These are phyloP conservation scores for Obba rivulosa DNA, from an alignment of 768 basidiomycete species.

Conservation along the genomic window DNA sequence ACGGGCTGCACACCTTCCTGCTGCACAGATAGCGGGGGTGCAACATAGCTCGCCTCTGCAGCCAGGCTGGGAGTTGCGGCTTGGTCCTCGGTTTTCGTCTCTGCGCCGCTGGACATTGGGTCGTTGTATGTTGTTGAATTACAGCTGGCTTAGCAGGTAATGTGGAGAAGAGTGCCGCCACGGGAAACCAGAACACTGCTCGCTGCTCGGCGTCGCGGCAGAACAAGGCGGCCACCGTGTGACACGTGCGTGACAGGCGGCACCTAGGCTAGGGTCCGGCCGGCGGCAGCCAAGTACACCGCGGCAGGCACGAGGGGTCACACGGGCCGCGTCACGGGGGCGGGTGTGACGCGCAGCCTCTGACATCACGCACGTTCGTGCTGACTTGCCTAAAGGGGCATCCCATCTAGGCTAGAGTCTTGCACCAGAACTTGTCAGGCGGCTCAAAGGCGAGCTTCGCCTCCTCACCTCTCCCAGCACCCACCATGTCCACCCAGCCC, in stretches of 20 bases:
- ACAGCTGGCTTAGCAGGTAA: no score
- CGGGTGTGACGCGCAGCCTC: constrained; percentile 6
- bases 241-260: neutral
- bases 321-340: neutral
- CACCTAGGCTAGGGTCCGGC: neutral
- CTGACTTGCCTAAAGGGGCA: constrained; percentile 9
- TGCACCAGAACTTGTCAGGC: constrained; percentile 9
- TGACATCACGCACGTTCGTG: constrained; percentile 26
- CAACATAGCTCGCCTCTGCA: constrained; percentile 6
- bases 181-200: neutral
- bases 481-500: constrained; percentile 91
- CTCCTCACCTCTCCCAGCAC: constrained; percentile 16
- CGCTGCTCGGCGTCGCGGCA: neutral
- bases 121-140: no score
- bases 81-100: neutral
- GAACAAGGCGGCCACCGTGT: neutral
- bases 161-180: neutral
- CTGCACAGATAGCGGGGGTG: constrained; percentile 19
- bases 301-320: neutral
- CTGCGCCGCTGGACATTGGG: no score
- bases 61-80: neutral
- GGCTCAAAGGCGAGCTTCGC: constrained; percentile 5
- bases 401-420: constrained; percentile 20
- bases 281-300: no score
- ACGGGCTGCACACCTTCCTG: constrained; percentile 22